These are phyloP conservation scores for Neofusicoccum kwambonambiense DNA, from an alignment of 2,329 filamentous ascomycete species.

Conservation along the genomic window DNA sequence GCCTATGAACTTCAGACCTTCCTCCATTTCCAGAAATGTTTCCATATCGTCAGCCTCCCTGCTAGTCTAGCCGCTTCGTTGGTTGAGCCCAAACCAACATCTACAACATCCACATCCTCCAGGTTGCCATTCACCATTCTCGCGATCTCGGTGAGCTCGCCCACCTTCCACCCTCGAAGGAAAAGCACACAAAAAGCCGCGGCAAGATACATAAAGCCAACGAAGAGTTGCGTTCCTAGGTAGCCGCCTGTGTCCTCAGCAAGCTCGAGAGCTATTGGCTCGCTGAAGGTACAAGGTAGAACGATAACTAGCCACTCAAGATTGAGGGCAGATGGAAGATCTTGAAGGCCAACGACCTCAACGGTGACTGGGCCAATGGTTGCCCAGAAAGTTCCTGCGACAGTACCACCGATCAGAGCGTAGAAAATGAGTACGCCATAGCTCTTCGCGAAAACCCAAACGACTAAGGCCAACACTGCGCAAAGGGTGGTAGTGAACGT, in stretches of 20 bases:
- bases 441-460: slow-evolving; percentile 45
- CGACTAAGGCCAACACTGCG: slow-evolving; percentile 37
- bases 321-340: slow-evolving; percentile 38
- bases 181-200: background rate
- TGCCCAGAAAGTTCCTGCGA: slow-evolving; percentile 48
- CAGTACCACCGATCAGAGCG: slow-evolving; percentile 40
- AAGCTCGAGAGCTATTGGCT: slow-evolving; percentile 16
- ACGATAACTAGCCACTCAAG: slow-evolving; percentile 36
- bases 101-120: background rate
- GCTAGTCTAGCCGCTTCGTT: background rate
- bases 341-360: slow-evolving; percentile 38
- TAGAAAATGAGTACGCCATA: slow-evolving; percentile 44
- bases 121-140: background rate
- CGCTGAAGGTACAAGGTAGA: slow-evolving; percentile 17
- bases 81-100: background rate
- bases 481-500: slow-evolving; percentile 37
- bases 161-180: background rate
- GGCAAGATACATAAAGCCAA: background rate
- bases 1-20: background rate
- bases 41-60: background rate
- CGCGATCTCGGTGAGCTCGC: background rate
- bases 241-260: background rate
- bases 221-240: background rate
- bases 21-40: background rate
- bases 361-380: slow-evolving; percentile 36